Evolutionary conservation across 2,329 filamentous ascomycete species (phyloP), one percentile per base, ranked within the genome.

Genomic region (Allantophomopsis lycopodina): DNA sequence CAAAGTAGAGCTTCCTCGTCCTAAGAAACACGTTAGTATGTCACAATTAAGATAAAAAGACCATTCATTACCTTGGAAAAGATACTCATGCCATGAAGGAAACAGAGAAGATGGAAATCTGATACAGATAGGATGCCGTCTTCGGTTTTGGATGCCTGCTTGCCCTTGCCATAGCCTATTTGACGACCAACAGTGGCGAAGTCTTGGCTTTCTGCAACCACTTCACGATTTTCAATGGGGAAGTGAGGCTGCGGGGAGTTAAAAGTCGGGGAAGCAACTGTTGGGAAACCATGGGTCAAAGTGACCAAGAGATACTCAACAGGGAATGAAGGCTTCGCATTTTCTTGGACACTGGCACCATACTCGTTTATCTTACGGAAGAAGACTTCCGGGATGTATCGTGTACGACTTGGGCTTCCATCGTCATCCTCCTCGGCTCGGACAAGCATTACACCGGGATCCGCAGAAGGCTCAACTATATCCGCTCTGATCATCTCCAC

Each of bases 301-400:
- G 91, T 96, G 44, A 96, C 85, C 41, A 96, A 79, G 28, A 98
- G 73, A 58, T 96, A 98, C 57, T 98, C 91, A 37, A 95, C 88
- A 0, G 91, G 91, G 58, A 98, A 98, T 35, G 83, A 79, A 0
- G 91, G 91, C 57, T 95, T 96, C 17, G 91, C 91, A 51, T 94
- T 96, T 60, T 96, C 86, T 57, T 95, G 91, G 7, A 96, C 91
- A 50, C 89, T 94, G 47, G 83, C 85, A 28, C 88, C 88, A 55
- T 98, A 94, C 58, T 98, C 89, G 60, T 98, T 98, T 60, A 94
- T 86, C 50, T 76, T 79, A 45, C 89, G 78, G 64, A 93, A 98
- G 62, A 96, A 98, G 4, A 98, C 89, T 54, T 98, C 91, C 1
- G 91, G 91, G 16, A 98, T 94, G 55, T 98, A 98, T 51, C 88